Percentiles rank a stretch among this genome's conserved stretches.
Conservation (phyloP, 1,284 basidiomycete species). For the Pascua guehoae region DNA sequence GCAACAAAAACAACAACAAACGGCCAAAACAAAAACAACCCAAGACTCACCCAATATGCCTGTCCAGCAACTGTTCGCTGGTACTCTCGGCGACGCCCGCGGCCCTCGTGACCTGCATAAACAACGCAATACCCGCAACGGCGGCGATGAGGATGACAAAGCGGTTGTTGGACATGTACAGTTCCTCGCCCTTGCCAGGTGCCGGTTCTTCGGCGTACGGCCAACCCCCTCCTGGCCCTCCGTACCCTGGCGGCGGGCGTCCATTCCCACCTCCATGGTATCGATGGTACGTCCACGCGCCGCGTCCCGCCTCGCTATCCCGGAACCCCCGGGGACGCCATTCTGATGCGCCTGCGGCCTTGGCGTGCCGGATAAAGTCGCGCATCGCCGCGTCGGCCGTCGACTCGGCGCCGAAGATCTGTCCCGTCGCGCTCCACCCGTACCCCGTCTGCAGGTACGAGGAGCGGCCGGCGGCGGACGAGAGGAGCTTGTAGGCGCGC, state of each 20-base stretch:
- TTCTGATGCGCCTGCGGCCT: constrained; percentile 27
- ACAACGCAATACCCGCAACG: constrained; percentile 5
- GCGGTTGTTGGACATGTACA: constrained; percentile 17
- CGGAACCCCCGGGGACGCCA: constrained; percentile 28
- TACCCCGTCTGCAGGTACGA: constrained; percentile 40
- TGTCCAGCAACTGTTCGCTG: constrained; percentile 29
- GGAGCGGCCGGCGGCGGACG: constrained; percentile 26
- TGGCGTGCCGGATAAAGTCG: constrained; percentile 28
- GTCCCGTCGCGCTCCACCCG: constrained; percentile 30
- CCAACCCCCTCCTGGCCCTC: constrained; percentile 10
- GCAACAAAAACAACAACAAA: too few relatives aligned
- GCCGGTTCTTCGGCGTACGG: constrained; percentile 7
- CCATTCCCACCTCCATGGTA: constrained; percentile 6
- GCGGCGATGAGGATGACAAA: constrained; percentile 12
- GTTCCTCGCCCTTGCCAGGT: constrained; percentile 9
- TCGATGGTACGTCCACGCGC: constrained; percentile 22
- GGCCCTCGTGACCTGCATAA: constrained; percentile 16
- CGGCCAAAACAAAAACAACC: not conserved
- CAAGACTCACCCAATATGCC: constrained; percentile 39
- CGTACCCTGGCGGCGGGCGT: constrained; percentile 18
- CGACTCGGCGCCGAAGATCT: not conserved
- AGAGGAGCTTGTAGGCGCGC: constrained; percentile 46
- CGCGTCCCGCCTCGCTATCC: constrained; percentile 28
- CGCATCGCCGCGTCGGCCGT: constrained; percentile 26
- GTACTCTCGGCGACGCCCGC: constrained; percentile 22